Percentiles rank a stretch among this genome's conserved stretches.
Evolutionary conservation across 2,329 filamentous ascomycete genomes (phyloP).

Genomic region (Mycocentrospora acerina): DNA sequence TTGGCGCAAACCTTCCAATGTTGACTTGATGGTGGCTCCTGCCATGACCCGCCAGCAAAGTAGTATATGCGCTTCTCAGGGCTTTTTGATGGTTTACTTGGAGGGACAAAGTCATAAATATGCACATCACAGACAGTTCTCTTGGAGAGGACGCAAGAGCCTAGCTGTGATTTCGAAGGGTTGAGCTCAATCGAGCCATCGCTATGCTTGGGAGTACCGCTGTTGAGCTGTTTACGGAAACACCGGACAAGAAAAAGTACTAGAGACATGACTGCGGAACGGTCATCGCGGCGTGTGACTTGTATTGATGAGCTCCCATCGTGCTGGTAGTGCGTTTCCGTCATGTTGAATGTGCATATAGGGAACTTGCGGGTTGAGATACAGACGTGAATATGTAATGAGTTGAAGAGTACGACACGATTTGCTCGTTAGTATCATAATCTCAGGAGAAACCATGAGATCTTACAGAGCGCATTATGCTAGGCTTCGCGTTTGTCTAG

Average conservation of each 20-base stretch:
- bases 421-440: no score
- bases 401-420: no score
- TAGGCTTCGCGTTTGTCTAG: not conserved
- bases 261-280: slow-evolving; percentile 42
- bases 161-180: slow-evolving; percentile 36
- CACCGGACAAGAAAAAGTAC: slow-evolving; percentile 43
- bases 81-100: slow-evolving; percentile 7
- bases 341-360: slow-evolving; percentile 1
- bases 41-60: slow-evolving; percentile 60
- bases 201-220: slow-evolving; percentile 33
- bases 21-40: slow-evolving; percentile 50
- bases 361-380: no score
- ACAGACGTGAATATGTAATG: no score
- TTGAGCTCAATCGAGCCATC: slow-evolving; percentile 45
- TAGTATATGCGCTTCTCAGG: slow-evolving; percentile 51
- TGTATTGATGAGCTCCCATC: slow-evolving; percentile 25
- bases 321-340: slow-evolving; percentile 3
- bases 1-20: slow-evolving; percentile 57
- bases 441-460: no score
- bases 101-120: slow-evolving; percentile 48
- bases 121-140: slow-evolving; percentile 47
- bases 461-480: no score
- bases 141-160: slow-evolving; percentile 42
- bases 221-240: slow-evolving; percentile 40
- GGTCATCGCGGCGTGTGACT: slow-evolving; percentile 42